phyloP scores from a whole-genome alignment of 192 early-diverging fungal species.

The Kappamyces sp. region DNA sequence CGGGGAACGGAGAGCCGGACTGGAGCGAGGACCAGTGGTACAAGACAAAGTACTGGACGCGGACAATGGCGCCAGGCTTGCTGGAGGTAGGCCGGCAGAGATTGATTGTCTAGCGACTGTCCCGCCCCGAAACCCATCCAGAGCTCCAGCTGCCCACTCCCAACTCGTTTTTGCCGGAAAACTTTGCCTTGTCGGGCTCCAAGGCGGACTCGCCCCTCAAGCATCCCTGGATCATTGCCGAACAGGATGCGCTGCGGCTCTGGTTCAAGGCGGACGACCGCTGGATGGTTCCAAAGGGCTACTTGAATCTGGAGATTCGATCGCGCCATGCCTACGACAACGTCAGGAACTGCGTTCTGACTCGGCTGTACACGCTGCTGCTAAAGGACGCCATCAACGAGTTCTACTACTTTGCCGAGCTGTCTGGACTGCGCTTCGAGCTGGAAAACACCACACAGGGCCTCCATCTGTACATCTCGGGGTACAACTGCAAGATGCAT shows the following conservation, averaged over 20 bases:
- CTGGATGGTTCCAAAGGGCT: conserved; percentile 86
- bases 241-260: conserved; percentile 57
- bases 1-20: neutral
- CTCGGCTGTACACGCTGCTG: conserved; percentile 67
- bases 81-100: too few species aligned
- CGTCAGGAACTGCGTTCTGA: conserved; percentile 64
- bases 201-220: conserved; percentile 18
- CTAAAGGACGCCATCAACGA: conserved; percentile 81
- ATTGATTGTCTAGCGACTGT: too few species aligned
- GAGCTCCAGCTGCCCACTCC: conserved; percentile 62
- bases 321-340: conserved; percentile 70
- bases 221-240: conserved; percentile 51
- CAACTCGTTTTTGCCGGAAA: conserved; percentile 82
- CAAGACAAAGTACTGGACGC: conserved; percentile 69
- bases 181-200: conserved; percentile 62
- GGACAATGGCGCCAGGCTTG: too few species aligned
- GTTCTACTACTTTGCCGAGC: conserved; percentile 82
- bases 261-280: conserved; percentile 95
- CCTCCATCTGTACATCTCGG: conserved; percentile 64
- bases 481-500: conserved; percentile 85
- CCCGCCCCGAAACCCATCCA: too few species aligned
- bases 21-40: conserved; percentile 57
- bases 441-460: conserved; percentile 67
- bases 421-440: conserved; percentile 77
- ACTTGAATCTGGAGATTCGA: conserved; percentile 59